Evolutionary conservation across 148 eudicot species (phyloP).

Genomic region (Talinum fruticosum): DNA sequence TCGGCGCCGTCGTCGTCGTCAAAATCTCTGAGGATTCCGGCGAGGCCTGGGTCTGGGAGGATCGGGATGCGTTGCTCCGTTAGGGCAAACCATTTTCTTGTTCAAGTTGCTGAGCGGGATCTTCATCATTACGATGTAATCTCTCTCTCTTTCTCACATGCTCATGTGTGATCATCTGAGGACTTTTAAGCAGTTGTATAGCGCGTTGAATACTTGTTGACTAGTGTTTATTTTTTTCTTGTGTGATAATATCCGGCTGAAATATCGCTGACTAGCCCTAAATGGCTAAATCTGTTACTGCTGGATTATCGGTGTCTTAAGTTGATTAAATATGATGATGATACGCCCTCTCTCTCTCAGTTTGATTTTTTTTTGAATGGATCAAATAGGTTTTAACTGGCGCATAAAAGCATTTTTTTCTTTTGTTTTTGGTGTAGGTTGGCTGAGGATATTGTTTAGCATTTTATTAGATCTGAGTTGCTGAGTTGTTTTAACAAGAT

Average conservation of each 20-base stretch:
- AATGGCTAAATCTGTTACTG: not conserved
- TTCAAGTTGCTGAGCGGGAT: not conserved
- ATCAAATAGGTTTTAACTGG: too few species aligned
- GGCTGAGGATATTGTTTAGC: too few species aligned
- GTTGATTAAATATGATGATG: not conserved
- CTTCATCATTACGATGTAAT: constrained; percentile 6
- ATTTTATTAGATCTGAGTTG: too few species aligned
- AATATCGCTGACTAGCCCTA: not conserved
- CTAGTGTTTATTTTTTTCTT: not conserved
- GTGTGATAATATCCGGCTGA: not conserved
- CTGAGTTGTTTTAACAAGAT: too few species aligned
- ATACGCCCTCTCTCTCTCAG: not conserved
- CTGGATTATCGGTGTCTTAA: not conserved
- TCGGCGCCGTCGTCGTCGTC: not conserved
- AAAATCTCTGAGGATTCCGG: not conserved
- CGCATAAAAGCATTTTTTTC: too few species aligned
- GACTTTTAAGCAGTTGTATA: not conserved
- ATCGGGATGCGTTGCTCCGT: not conserved
- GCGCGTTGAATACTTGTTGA: not conserved
- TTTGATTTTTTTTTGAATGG: not conserved
- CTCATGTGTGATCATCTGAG: not conserved
- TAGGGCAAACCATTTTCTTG: not conserved
- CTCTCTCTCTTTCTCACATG: not conserved
- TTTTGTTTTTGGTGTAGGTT: too few species aligned
- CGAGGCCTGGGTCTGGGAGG: not conserved